Evolutionary conservation across 805 yeast genomes (phyloP), one percentile per base, ranked within the genome.

Genomic region (Saccharomycopsis sp.): DNA sequence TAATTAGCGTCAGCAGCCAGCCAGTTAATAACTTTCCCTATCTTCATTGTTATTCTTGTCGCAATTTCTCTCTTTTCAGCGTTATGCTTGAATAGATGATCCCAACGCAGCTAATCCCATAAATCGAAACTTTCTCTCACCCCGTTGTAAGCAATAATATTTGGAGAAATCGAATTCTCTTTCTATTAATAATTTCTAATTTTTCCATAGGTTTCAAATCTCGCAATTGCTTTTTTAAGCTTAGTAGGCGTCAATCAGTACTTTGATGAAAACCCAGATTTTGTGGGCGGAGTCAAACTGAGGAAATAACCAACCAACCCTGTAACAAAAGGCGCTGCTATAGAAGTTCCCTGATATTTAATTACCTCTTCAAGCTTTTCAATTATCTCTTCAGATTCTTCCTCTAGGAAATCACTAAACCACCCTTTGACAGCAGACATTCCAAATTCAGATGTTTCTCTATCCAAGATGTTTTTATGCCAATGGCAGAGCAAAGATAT

Each of bases 71-170:
- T n/a, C n/a, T n/a, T n/a, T n/a, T n/a, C n/a, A n/a, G n/a, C n/a
- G n/a, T n/a, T n/a, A n/a, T n/a, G n/a, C n/a, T n/a, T n/a, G n/a
- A n/a, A n/a, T n/a, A n/a, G n/a, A n/a, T n/a, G n/a, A n/a, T n/a
- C n/a, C n/a, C n/a, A n/a, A n/a, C n/a, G n/a, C n/a, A n/a, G n/a
- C n/a, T n/a, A n/a, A n/a, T n/a, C n/a, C n/a, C n/a, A n/a, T n/a
- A n/a, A n/a, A n/a, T n/a, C n/a, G n/a, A n/a, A n/a, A n/a, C n/a
- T n/a, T n/a, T n/a, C n/a, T n/a, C 90, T 90, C 47, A 78, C 90
- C 71, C 93, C 94, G 58, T 84, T 84, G 71, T 67, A 84, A 40
- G 84, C 82, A 64, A 85, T 73, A 51, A 74, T 63, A 66, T 85
- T 85, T 56, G 89, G 89, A 41, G 93, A 81, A 50, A n/a, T n/a